Percentiles rank a stretch among this genome's conserved stretches.
Conservation (phyloP, 1,139 yeast species). For the Suhomyces panamericanus region DNA sequence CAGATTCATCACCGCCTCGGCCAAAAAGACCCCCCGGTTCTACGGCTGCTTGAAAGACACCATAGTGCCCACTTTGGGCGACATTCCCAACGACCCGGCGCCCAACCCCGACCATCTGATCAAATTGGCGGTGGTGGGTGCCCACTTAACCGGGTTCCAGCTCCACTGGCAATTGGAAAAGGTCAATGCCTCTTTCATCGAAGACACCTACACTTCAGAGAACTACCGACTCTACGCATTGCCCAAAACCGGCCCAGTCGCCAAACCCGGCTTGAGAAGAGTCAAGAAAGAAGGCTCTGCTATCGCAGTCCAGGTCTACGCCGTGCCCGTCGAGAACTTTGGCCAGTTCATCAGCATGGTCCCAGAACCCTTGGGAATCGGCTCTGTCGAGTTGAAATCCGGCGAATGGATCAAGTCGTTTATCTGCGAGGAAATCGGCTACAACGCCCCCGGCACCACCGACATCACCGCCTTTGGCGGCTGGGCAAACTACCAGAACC, state of each 20-base stretch:
- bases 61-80: slow-evolving; percentile 33
- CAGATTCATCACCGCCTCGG: slow-evolving; percentile 53
- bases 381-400: slow-evolving; percentile 75
- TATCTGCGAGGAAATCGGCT: slow-evolving; percentile 89
- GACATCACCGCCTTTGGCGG: slow-evolving; percentile 88
- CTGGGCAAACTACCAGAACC: slow-evolving; percentile 71
- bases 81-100: slow-evolving; percentile 41
- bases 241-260: slow-evolving; percentile 75
- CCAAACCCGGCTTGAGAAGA: slow-evolving; percentile 87
- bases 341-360: slow-evolving; percentile 85
- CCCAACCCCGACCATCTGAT: slow-evolving; percentile 28
- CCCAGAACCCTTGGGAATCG: slow-evolving; percentile 94
- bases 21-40: slow-evolving; percentile 25
- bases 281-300: slow-evolving; percentile 55
- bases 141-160: slow-evolving; percentile 85
- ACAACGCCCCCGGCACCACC: slow-evolving; percentile 63
- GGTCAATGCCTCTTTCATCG: slow-evolving; percentile 73
- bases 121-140: slow-evolving; percentile 91
- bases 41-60: slow-evolving; percentile 46
- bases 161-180: slow-evolving; percentile 92
- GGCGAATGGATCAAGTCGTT: slow-evolving; percentile 91
- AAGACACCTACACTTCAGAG: slow-evolving; percentile 67
- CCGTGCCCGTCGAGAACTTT: slow-evolving; percentile 72
- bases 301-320: slow-evolving; percentile 77
- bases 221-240: slow-evolving; percentile 79